Conservation (phyloP, 2,329 filamentous ascomycete genomes). For the Blumeriella jaapii region DNA sequence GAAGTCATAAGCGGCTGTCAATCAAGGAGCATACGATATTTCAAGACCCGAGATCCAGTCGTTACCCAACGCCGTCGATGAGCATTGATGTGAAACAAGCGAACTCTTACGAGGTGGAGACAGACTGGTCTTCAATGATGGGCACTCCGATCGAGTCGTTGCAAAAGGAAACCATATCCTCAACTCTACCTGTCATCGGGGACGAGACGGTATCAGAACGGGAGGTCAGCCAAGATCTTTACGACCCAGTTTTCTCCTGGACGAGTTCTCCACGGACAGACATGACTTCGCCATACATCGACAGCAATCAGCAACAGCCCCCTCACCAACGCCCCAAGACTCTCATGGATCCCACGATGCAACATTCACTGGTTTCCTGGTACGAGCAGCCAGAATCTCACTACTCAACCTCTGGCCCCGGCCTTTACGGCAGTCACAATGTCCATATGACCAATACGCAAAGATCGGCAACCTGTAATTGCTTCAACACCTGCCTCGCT, state of each 20-base stretch:
- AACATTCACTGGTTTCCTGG: constrained; percentile 10
- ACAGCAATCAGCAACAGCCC: constrained; percentile 4
- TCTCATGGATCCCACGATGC: constrained; percentile 7
- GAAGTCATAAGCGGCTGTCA: constrained; percentile 11
- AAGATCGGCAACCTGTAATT: constrained; percentile 29
- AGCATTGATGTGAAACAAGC: constrained; percentile 7
- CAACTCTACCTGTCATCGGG: constrained; percentile 4
- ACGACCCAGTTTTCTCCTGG: constrained; percentile 10
- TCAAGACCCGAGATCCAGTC: constrained; percentile 4
- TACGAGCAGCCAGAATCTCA: constrained; percentile 10
- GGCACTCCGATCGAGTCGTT: constrained; percentile 3
- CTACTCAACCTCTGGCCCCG: constrained; percentile 2
- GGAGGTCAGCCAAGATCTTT: constrained; percentile 10
- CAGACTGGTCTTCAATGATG: constrained; percentile 7
- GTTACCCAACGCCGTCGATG: constrained; percentile 4
- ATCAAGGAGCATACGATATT: constrained; percentile 5
- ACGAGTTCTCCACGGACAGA: constrained; percentile 3
- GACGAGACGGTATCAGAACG: constrained; percentile 9
- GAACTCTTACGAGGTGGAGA: constrained; percentile 9
- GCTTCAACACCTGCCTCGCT: constrained; percentile 36
- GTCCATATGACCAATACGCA: constrained; percentile 4
- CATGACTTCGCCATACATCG: constrained; percentile 6
- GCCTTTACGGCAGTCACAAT: constrained; percentile 1
- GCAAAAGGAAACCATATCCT: constrained; percentile 8
- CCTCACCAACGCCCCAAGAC: constrained; percentile 8